Base-by-base conservation (phyloP, 768 basidiomycete genomes). In the Kwoniella dejecticola region DNA sequence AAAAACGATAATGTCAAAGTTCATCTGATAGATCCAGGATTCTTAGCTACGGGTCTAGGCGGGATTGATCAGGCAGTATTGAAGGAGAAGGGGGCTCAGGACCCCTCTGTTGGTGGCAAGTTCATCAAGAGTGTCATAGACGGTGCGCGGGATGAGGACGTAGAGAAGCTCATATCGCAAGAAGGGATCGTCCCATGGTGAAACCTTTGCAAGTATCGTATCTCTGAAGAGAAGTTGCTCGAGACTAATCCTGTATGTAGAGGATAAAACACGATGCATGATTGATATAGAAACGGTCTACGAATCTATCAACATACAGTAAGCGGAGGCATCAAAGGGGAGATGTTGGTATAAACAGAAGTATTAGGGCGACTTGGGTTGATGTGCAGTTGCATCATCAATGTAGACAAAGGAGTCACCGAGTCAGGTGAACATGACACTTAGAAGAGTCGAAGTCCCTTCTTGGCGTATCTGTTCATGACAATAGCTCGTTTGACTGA, bases 1-100 rank as follows among this genome's bases (percentile, higher is more conserved):
- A 50, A 59, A 38, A 60, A 71, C 29, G 71, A 73, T 52, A 48
- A 50, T 6, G 59, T 71, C 54, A 67, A 62, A 46, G 58, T 73
- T 1, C 57, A 45, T 23, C 27, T 49, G 30, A 42, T 73, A 41
- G 46, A 46, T 24, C 71, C 71, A 10, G 71, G 71, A 24, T 63
- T 60, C 23, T 26, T 69, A 21, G 67, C 67, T 2, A 73, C 71
- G 0, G 47, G 33, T 15, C 46, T 71, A 6, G 69, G 53, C 7
- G 69, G 63, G 3, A 30, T 31, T 12, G 47, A 48, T 15, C 42
- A 24, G 1, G 64, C 57, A 10, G 4, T 19, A 19, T 44, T 64
- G 8, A 44, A 8, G n/a, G 23, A 29, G 52, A 54, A 52, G 19
- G 69, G 69, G 2, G 69, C 69, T 7, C 52, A 31, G 24, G 66